Percentiles rank a stretch among this genome's conserved stretches.
Conservation (phyloP, 2,329 filamentous ascomycete species). For the Xylaria sp. region DNA sequence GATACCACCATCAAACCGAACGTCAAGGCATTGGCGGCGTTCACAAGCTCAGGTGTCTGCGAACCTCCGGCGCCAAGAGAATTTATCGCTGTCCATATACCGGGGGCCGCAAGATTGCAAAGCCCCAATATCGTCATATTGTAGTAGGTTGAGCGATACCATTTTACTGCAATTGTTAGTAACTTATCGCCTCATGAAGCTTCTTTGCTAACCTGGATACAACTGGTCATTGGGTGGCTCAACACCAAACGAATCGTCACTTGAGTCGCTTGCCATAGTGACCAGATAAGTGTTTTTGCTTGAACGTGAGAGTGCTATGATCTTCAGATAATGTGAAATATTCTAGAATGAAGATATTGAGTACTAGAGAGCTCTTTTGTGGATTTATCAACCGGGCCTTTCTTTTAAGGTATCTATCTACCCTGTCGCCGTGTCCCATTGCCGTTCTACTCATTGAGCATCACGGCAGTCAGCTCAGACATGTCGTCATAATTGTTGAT, state of each 20-base stretch:
- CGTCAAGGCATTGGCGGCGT: constrained; percentile 72
- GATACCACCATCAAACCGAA: constrained; percentile 77
- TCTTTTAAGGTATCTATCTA: constrained; percentile 10
- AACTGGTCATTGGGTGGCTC: constrained; percentile 9
- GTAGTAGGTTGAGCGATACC: constrained; percentile 75
- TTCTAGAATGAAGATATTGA: constrained; percentile 8
- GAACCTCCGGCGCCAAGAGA: constrained; percentile 72
- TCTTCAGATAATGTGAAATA: constrained; percentile 8
- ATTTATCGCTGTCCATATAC: constrained; percentile 78
- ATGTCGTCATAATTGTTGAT: constrained; percentile 9
- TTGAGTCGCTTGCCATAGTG: constrained; percentile 7
- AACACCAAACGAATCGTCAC: constrained; percentile 8
- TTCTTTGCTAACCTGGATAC: constrained; percentile 14
- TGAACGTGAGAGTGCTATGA: constrained; percentile 1
- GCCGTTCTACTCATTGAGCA: constrained; percentile 6
- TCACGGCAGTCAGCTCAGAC: constrained; percentile 10
- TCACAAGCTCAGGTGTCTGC: constrained; percentile 69
- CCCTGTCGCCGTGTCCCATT: neutral
- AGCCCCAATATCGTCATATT: constrained; percentile 74
- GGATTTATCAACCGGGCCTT: constrained; percentile 1
- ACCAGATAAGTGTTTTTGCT: constrained; percentile 3
- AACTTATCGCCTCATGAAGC: constrained; percentile 1
- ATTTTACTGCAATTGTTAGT: constrained; percentile 55
- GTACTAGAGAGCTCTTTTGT: neutral
- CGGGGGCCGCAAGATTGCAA: constrained; percentile 72